phyloP scores from a whole-genome alignment of 768 basidiomycete genomes.

The Sporobolomyces roseus region DNA sequence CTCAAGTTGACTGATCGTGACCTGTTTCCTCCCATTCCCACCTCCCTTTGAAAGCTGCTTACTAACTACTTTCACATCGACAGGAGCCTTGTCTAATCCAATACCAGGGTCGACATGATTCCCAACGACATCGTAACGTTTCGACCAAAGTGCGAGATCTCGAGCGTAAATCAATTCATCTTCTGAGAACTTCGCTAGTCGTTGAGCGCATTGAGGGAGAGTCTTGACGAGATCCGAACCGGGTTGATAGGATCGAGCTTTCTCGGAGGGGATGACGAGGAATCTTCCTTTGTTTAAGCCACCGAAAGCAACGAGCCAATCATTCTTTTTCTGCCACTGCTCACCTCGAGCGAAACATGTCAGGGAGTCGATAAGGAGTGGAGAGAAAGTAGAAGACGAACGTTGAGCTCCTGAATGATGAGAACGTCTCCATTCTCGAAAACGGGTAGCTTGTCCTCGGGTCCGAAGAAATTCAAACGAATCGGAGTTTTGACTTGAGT shows the following conservation, averaged over 20 bases:
- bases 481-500: not conserved
- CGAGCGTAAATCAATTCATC: constrained; percentile 18
- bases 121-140: constrained; percentile 12
- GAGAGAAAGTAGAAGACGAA: not conserved
- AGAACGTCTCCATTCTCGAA: constrained; percentile 22
- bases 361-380: too few relatives aligned
- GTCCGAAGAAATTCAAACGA: not conserved
- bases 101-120: not conserved
- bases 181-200: too few relatives aligned
- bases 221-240: too few relatives aligned
- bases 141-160: constrained; percentile 22
- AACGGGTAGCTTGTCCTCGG: not conserved
- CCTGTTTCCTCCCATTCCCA: not conserved
- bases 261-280: too few relatives aligned
- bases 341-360: too few relatives aligned
- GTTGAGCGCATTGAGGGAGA: too few relatives aligned
- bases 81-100: not conserved
- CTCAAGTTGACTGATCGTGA: not conserved
- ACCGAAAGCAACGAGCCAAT: too few relatives aligned
- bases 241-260: too few relatives aligned
- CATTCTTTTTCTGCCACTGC: too few relatives aligned
- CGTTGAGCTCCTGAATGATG: constrained; percentile 17
- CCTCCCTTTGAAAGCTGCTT: not conserved
- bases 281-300: too few relatives aligned
- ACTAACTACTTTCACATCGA: not conserved